Conservation (phyloP, 176 grass and related monocot genomes). For the Chrysopogon serrulatus region DNA sequence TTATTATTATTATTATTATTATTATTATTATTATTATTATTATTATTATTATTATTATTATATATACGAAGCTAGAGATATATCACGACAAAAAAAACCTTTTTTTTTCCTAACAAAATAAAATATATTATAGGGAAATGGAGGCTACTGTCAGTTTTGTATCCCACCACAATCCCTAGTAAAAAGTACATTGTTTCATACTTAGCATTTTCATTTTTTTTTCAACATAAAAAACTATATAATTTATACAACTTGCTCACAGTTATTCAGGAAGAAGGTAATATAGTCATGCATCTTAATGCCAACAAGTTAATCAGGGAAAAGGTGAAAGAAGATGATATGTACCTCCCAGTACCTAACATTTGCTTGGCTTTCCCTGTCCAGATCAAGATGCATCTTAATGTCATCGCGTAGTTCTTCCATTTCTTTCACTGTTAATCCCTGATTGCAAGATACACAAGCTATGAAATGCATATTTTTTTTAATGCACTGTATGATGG, state of each 20-base stretch:
- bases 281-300: neutral
- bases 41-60: too few species aligned
- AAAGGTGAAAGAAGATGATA: conserved; percentile 18
- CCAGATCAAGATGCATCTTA: conserved; percentile 97
- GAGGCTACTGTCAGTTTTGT: neutral
- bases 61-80: conserved; percentile 6
- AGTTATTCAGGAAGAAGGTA: conserved; percentile 5
- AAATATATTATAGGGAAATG: conserved; percentile 1
- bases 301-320: conserved; percentile 1
- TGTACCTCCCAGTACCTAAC: conserved; percentile 92
- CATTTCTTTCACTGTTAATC: conserved; percentile 88
- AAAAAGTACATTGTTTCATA: neutral
- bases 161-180: neutral
- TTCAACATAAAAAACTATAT: neutral
- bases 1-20: too few species aligned
- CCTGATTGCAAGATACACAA: conserved; percentile 37
- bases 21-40: too few species aligned
- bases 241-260: neutral
- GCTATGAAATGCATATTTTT: neutral
- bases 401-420: conserved; percentile 91
- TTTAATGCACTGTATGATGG: neutral
- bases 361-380: conserved; percentile 69
- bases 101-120: neutral
- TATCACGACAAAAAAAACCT: neutral
- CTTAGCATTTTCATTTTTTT: conserved; percentile 26